Conservation (phyloP, 371 early-diverging fungal species). For the Mortierella polycephala region DNA sequence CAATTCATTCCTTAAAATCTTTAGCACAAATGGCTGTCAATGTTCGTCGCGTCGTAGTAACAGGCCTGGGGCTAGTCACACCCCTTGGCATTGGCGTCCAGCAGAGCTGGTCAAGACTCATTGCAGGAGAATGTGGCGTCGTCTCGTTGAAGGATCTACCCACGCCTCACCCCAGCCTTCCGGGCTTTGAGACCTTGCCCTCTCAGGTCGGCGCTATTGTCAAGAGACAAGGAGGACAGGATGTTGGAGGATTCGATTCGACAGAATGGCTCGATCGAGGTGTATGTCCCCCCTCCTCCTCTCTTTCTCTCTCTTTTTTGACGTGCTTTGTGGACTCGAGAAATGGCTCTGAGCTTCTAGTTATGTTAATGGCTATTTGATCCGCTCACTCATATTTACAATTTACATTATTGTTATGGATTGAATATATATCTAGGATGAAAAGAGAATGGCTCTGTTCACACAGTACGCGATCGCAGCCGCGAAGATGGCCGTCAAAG, state of each 20-base stretch:
- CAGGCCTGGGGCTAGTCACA: constrained; percentile 94
- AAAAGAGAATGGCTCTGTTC: constrained; percentile 81
- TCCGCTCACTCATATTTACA: too few relatives aligned
- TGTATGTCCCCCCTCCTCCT: constrained; percentile 49
- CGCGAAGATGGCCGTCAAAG: constrained; percentile 86
- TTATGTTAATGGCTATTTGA: too few relatives aligned
- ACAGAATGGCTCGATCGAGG: constrained; percentile 80
- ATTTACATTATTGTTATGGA: too few relatives aligned
- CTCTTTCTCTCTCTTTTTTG: background rate
- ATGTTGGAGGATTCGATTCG: constrained; percentile 71
- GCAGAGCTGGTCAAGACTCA: constrained; percentile 79
- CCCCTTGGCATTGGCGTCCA: constrained; percentile 87
- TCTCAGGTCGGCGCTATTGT: constrained; percentile 88
- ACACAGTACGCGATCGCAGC: constrained; percentile 91
- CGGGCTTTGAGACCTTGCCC: constrained; percentile 72
- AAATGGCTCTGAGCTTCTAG: too few relatives aligned
- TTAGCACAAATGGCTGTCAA: constrained; percentile 22
- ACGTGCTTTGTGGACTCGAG: background rate
- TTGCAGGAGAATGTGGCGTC: constrained; percentile 83
- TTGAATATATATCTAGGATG: constrained; percentile 64
- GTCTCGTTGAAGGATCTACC: constrained; percentile 64
- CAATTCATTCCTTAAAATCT: background rate
- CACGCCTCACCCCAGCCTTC: constrained; percentile 14
- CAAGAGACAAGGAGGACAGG: constrained; percentile 61
- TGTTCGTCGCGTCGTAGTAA: constrained; percentile 88